Percentiles rank a stretch among this genome's conserved stretches.
Evolutionary conservation across 345 rosid genomes (phyloP).

Genomic region (Alliaria petiolata): DNA sequence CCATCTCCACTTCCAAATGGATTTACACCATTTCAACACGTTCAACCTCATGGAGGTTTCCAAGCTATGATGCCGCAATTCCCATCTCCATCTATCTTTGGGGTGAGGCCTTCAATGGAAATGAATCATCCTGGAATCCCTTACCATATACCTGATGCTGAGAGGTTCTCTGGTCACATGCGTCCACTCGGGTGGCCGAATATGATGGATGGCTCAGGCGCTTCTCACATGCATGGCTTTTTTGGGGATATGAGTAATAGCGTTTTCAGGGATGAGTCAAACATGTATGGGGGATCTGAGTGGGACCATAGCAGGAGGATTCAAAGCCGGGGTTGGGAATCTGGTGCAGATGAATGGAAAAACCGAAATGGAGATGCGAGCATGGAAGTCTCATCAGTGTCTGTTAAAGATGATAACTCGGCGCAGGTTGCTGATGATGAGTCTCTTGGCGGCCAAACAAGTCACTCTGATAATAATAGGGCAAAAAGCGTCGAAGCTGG

Average conservation of each 20-base stretch:
- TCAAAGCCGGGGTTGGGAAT: constrained; percentile 79
- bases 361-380: constrained; percentile 63
- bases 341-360: constrained; percentile 72
- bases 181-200: constrained; percentile 95
- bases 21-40: constrained; percentile 82
- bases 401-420: constrained; percentile 57
- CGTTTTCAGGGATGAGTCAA: constrained; percentile 76
- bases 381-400: constrained; percentile 48
- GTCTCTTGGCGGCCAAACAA: constrained; percentile 40
- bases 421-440: constrained; percentile 52
- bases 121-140: constrained; percentile 73
- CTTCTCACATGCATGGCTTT: constrained; percentile 73
- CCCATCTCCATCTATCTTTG: constrained; percentile 62
- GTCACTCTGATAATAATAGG: constrained; percentile 43
- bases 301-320: constrained; percentile 85
- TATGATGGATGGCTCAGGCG: constrained; percentile 77
- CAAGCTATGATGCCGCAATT: constrained; percentile 76
- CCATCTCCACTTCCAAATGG: constrained; percentile 74
- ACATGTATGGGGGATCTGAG: constrained; percentile 63
- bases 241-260: constrained; percentile 77
- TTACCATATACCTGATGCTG: constrained; percentile 70
- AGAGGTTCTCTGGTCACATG: constrained; percentile 75
- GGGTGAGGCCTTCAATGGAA: constrained; percentile 81
- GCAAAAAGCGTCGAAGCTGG: constrained; percentile 49
- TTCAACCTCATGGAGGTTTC: constrained; percentile 77